Evolutionary conservation across 2,329 filamentous ascomycete species (phyloP).

Genomic region (Aspergillus ibericus): DNA sequence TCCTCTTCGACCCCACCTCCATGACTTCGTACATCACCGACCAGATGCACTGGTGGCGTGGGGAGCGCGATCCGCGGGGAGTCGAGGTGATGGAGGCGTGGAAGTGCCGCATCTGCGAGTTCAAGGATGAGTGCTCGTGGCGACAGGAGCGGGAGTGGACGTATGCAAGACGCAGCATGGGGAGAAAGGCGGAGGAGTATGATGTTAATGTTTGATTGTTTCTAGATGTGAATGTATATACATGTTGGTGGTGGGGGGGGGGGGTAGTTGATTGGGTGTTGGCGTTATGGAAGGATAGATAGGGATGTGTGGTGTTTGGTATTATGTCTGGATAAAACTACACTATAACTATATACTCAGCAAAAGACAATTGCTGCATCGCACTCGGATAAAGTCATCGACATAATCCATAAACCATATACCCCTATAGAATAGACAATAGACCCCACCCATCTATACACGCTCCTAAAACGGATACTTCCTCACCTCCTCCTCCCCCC

Average conservation of each 20-base stretch:
- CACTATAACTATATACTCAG: not conserved
- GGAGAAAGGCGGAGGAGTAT: not conserved
- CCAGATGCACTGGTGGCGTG: slow-evolving; percentile 86
- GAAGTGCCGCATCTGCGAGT: slow-evolving; percentile 85
- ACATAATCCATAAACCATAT: no score
- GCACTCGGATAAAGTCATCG: no score
- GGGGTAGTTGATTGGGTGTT: not conserved
- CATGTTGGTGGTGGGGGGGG: not conserved
- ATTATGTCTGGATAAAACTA: not conserved
- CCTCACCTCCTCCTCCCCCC: slow-evolving; percentile 59
- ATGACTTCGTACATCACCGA: slow-evolving; percentile 67
- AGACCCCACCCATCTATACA: no score
- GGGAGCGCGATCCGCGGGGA: slow-evolving; percentile 68
- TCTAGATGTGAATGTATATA: not conserved
- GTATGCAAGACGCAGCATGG: slow-evolving; percentile 35
- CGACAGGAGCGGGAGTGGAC: slow-evolving; percentile 67
- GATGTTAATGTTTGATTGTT: not conserved
- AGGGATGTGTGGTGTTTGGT: not conserved
- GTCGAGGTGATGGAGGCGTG: slow-evolving; percentile 82
- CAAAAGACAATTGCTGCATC: not conserved
- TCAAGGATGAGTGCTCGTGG: slow-evolving; percentile 77
- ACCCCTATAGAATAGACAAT: no score
- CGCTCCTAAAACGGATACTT: slow-evolving; percentile 64
- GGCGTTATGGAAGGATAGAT: not conserved
- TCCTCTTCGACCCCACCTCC: slow-evolving; percentile 65